Evolutionary conservation across 306 rosid species (phyloP), one percentile per base, ranked within the genome.

Genomic region (Oemleria cerasiformis): DNA sequence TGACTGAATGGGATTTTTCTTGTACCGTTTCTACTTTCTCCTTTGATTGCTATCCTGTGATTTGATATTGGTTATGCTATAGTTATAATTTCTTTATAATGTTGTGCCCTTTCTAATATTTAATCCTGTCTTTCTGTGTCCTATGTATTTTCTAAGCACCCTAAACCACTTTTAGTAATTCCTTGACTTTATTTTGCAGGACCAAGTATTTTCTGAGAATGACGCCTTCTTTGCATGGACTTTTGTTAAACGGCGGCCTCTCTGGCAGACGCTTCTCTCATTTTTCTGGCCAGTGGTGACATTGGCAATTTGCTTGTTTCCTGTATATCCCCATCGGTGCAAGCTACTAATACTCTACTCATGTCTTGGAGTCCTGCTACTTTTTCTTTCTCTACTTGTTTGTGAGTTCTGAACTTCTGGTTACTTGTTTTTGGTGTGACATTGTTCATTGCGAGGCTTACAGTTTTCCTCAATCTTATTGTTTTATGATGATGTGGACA

Each of bases 201-300:
- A 91, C 58, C 97, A 95, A 87, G 71, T 73, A 71, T 95, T 95
- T 81, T 89, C 96, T 72, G 97, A 91, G 75, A 89, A 84, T 62
- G 97, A 95, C 80, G 96, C 99, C 17, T 95, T 95, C 82, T 95
- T 89, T 70, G 99, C 99, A 2, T 95, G 99, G 99, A 85, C 97
- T 36, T 95, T 95, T 83, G 97, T 78, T 58, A 95, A 91, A 76
- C 86, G 92, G 57, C 73, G 92, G 55, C 99, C 99, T 41, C 89
- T 95, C 59, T 95, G 99, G 99, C 97, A 95, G 89, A 95, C 99
- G 0, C 99, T 95, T 63, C 97, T 95, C 67, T 86, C 99, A 34
- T 88, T 95, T 73, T 89, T 82, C 91, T 95, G 99, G 99, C 99
- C 97, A 9, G 99, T 95, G 75, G 72, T 91, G 73, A 95, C 99